Conservation (phyloP, 2,329 filamentous ascomycete species). For the Ophiostoma sp. region DNA sequence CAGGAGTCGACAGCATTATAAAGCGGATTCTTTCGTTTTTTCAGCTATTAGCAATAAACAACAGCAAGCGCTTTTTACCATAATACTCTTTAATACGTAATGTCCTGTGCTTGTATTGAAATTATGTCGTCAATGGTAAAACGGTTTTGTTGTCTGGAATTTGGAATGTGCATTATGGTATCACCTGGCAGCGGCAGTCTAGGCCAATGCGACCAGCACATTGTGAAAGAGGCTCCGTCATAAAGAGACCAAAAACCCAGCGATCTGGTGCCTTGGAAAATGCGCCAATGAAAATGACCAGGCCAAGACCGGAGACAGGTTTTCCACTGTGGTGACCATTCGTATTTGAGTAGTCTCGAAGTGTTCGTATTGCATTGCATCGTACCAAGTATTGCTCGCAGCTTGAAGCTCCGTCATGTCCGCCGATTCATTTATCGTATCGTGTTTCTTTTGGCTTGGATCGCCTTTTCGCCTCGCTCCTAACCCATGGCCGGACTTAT, state of each 20-base stretch:
- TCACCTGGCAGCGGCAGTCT: background rate
- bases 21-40: background rate
- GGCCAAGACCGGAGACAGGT: background rate
- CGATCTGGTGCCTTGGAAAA: background rate
- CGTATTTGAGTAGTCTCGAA: background rate
- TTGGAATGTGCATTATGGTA: background rate
- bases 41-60: background rate
- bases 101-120: background rate
- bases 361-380: background rate
- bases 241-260: background rate
- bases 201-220: background rate
- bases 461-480: background rate
- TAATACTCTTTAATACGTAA: background rate
- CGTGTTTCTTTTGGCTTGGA: background rate
- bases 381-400: background rate
- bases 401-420: background rate
- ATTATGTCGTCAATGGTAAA: background rate
- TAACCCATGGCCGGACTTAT: background rate
- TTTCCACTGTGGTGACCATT: background rate
- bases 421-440: background rate
- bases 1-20: background rate
- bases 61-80: background rate
- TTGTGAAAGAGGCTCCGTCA: background rate
- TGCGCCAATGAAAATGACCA: background rate
- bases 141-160: background rate